These are phyloP conservation scores for Jatropha podagrica DNA, from an alignment of 441 rosid genomes.

Conservation along the genomic window DNA sequence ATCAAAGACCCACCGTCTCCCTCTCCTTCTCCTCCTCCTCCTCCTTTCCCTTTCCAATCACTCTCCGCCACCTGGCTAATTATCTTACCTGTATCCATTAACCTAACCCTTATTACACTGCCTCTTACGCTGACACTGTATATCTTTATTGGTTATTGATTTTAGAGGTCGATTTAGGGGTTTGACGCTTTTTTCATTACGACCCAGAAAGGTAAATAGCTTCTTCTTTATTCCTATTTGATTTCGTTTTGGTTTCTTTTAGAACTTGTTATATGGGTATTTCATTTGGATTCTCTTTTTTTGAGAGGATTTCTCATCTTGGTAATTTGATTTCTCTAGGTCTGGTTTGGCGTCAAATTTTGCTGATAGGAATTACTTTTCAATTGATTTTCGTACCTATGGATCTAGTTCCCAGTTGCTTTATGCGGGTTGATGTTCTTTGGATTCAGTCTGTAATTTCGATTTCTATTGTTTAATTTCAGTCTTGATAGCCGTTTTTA, in stretches of 20 bases:
- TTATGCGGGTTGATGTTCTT: background rate
- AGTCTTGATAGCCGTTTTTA: background rate
- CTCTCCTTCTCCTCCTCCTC: background rate
- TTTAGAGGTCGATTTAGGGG: conserved; percentile 2
- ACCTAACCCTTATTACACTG: background rate
- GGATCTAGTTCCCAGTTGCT: conserved; percentile 7
- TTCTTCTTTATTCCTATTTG: background rate
- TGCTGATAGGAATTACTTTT: background rate
- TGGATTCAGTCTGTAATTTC: background rate
- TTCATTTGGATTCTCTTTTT: conserved; percentile 2
- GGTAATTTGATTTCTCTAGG: background rate
- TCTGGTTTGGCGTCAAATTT: background rate
- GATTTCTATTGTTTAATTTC: background rate
- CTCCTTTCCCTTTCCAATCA: conserved; percentile 19
- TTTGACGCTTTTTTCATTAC: conserved; percentile 6
- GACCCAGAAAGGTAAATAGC: conserved; percentile 20
- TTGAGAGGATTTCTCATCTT: background rate
- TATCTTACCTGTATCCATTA: conserved; percentile 6
- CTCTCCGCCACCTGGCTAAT: conserved; percentile 29
- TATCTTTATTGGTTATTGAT: background rate
- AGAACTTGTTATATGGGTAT: background rate
- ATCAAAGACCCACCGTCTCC: conserved; percentile 12
- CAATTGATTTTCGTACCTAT: background rate
- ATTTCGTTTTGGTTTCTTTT: background rate
- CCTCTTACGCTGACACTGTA: background rate